Conservation (phyloP, 2,329 filamentous ascomycete genomes). For the Aotearoamyces nothofagi region DNA sequence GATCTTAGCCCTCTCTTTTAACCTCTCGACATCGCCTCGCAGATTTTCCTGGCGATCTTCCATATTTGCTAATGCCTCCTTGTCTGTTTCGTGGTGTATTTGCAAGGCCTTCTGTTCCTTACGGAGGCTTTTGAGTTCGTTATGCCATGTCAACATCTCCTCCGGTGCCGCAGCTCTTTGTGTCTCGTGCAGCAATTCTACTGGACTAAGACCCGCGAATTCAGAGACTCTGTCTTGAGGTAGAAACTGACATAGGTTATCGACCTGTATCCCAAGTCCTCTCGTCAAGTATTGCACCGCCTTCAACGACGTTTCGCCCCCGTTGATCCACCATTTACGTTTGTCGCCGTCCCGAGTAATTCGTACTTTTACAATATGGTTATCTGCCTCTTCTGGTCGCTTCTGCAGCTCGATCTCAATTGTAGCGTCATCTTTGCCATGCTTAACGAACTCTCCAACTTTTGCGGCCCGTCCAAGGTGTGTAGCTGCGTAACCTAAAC, state of each 20-base stretch:
- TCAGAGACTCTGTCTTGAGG: conserved; percentile 93
- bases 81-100: conserved; percentile 38
- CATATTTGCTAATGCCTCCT: conserved; percentile 48
- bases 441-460: conserved; percentile 83
- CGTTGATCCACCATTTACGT: conserved; percentile 65
- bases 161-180: conserved; percentile 74
- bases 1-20: conserved; percentile 60
- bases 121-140: conserved; percentile 55
- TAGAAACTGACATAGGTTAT: conserved; percentile 94
- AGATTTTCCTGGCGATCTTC: conserved; percentile 60
- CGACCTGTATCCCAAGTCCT: conserved; percentile 78
- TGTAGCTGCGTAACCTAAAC: conserved; percentile 69
- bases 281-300: conserved; percentile 52
- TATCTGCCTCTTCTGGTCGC: conserved; percentile 39
- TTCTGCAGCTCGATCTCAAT: conserved; percentile 86
- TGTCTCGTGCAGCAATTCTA: conserved; percentile 73
- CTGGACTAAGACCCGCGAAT: conserved; percentile 70
- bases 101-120: conserved; percentile 51
- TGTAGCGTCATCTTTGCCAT: conserved; percentile 59
- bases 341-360: conserved; percentile 76
- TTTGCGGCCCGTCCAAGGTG: conserved; percentile 77
- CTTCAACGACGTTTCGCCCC: conserved; percentile 43
- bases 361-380: conserved; percentile 58
- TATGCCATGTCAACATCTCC: conserved; percentile 68
- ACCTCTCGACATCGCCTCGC: conserved; percentile 68